Percentiles rank a stretch among this genome's conserved stretches.
These are phyloP conservation scores for Hymenoscyphus occultus DNA, from an alignment of 2,329 filamentous ascomycete genomes.

Conservation along the genomic window DNA sequence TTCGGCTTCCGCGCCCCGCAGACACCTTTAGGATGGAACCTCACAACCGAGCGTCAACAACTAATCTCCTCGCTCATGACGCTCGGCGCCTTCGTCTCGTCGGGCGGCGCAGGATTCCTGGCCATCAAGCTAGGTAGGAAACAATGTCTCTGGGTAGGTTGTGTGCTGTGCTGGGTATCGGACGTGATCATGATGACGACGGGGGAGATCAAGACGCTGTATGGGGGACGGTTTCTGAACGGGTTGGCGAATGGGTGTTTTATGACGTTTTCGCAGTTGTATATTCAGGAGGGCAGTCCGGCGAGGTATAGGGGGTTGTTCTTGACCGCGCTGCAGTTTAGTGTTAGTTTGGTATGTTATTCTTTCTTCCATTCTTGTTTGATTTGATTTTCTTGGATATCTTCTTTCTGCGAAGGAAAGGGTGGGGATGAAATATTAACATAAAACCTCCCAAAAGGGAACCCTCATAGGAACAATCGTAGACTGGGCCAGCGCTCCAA, in stretches of 20 bases:
- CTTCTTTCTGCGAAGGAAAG: slow-evolving; percentile 32
- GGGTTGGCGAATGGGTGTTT: slow-evolving; percentile 42
- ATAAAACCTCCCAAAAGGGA: slow-evolving; percentile 6
- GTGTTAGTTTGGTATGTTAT: slow-evolving; percentile 45
- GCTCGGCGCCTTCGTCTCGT: slow-evolving; percentile 48
- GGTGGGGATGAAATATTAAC: neutral
- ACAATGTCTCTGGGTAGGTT: slow-evolving; percentile 45
- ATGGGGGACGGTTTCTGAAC: slow-evolving; percentile 52
- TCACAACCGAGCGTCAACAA: slow-evolving; percentile 47
- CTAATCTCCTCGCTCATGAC: slow-evolving; percentile 50
- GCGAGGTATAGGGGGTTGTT: slow-evolving; percentile 48
- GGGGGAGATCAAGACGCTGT: slow-evolving; percentile 49
- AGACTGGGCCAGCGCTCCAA: slow-evolving; percentile 46
- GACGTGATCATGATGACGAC: slow-evolving; percentile 59
- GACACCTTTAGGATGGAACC: slow-evolving; percentile 27
- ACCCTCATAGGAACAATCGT: slow-evolving; percentile 49
- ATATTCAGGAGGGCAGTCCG: slow-evolving; percentile 48
- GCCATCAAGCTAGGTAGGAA: slow-evolving; percentile 44
- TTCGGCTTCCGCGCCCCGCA: slow-evolving; percentile 42
- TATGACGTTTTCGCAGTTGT: slow-evolving; percentile 21
- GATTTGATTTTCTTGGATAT: neutral
- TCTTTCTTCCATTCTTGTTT: slow-evolving; percentile 11
- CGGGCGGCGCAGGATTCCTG: slow-evolving; percentile 44
- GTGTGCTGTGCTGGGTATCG: slow-evolving; percentile 46
- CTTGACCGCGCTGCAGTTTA: slow-evolving; percentile 47